These are phyloP conservation scores for Pachysandra terminalis DNA, from an alignment of 164 flowering plant genomes.

Conservation along the genomic window DNA sequence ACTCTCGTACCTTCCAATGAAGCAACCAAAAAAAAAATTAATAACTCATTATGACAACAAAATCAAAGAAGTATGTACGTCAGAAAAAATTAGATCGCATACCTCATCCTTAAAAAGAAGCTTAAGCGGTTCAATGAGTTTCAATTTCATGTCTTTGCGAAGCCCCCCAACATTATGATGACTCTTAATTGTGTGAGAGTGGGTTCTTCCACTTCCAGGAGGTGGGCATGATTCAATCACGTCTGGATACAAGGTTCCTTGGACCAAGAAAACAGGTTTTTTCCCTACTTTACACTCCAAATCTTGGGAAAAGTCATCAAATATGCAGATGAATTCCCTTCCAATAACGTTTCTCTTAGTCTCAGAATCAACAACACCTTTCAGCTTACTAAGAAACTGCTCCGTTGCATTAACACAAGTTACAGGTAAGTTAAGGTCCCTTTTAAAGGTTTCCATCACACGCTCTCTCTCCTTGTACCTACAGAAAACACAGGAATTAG, in stretches of 20 bases:
- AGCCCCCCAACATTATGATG: conserved; percentile 99
- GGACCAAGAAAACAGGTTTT: conserved; percentile 78
- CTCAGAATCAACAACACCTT: conserved; percentile 93
- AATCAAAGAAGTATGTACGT: too few relatives aligned
- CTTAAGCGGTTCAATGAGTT: conserved; percentile 96
- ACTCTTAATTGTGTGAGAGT: conserved; percentile 98
- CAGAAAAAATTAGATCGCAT: conserved; percentile 10
- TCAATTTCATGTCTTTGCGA: conserved; percentile 95
- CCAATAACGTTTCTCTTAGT: conserved; percentile 91
- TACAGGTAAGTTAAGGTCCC: conserved; percentile 85
- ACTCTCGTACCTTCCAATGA: conserved; percentile 66
- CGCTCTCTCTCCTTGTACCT: conserved; percentile 88
- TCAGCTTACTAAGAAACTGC: conserved; percentile 71
- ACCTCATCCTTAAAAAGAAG: conserved; percentile 99
- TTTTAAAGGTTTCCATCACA: conserved; percentile 86
- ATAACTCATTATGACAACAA: too few relatives aligned
- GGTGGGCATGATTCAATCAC: conserved; percentile 99
- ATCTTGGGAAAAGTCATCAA: conserved; percentile 77
- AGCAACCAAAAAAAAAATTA: too few relatives aligned
- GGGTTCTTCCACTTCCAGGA: conserved; percentile 90
- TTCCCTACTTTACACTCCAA: conserved; percentile 67
- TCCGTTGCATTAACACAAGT: conserved; percentile 83
- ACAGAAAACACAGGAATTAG: conserved; percentile 10
- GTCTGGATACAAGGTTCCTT: conserved; percentile 97
- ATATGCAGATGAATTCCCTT: conserved; percentile 72